Percentiles rank a stretch among this genome's conserved stretches.
Evolutionary conservation across 176 grass and related monocot genomes (phyloP).

Genomic region (Pontederia crassipes): DNA sequence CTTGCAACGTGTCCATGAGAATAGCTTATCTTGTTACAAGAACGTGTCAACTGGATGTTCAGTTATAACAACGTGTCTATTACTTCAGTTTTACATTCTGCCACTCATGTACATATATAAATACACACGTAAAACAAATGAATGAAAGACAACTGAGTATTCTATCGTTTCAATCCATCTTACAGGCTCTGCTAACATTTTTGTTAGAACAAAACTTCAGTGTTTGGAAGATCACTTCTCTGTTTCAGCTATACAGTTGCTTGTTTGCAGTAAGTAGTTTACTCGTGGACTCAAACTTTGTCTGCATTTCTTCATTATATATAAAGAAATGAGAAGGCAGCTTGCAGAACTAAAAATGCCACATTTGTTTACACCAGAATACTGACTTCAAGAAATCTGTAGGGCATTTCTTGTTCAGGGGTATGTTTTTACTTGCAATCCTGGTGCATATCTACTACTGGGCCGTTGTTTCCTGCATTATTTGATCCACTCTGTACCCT

Average conservation of each 20-base stretch:
- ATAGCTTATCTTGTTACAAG: no score
- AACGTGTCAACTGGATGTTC: no score
- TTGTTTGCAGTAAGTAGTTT: conserved; percentile 44
- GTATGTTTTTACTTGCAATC: conserved; percentile 50
- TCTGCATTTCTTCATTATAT: neutral
- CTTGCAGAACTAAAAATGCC: no score
- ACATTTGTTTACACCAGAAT: neutral
- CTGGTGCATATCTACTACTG: conserved; percentile 57
- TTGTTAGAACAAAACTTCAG: conserved; percentile 28
- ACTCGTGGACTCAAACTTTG: neutral
- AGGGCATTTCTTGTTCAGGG: conserved; percentile 55
- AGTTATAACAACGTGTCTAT: no score
- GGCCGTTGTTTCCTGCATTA: conserved; percentile 47
- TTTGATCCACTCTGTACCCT: conserved; percentile 49
- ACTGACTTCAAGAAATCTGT: neutral
- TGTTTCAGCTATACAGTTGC: conserved; percentile 46
- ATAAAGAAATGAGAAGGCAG: neutral
- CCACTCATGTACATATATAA: no score
- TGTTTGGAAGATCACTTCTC: conserved; percentile 43
- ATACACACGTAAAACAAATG: no score
- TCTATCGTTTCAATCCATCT: no score
- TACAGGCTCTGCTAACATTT: conserved; percentile 23
- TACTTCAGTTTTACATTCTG: no score
- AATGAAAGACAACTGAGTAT: no score
- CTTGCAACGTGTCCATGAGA: no score